Evolutionary conservation across 495 filamentous ascomycete species (phyloP), one percentile per base, ranked within the genome.

Genomic region (Lentithecium fluviatile): DNA sequence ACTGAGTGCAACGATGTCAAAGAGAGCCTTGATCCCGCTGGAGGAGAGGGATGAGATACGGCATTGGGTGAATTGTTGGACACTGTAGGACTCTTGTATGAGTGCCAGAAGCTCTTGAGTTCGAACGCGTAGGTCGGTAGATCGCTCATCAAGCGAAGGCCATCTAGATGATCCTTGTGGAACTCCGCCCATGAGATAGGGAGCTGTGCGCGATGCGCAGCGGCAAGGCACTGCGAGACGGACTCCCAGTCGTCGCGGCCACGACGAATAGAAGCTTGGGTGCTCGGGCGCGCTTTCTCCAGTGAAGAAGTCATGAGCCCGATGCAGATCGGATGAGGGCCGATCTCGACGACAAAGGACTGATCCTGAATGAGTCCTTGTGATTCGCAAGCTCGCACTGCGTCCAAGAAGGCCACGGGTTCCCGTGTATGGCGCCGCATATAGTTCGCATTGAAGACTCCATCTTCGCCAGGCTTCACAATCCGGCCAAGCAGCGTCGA

Each of bases 391-490:
- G 80, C 76, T 24, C 82, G 74, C 13, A 92, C 72, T 15, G 79
- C 88, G 48, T 77, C 84, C 2, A 85, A 73, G 73, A 95, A 86
- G 65, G 91, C 81, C 60, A 95, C 90, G 26, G 86, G 73, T 61
- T 90, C 82, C 15, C 90, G 80, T 29, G 83, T 84, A 64, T 90
- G 87, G 7, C 80, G 75, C 40, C 78, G 77, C n/a, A 95, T 78
- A 63, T 95, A 95, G 32, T 49, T 68, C 8, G 77, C 66, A 6
- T 71, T 45, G 40, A 72, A 58, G 37, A 43, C 52, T 7, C 36
- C 59, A 7, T 63, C 45, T 32, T 36, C 54, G 3, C 29, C 56
- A 37, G 32, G 42, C 12, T 48, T 13, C 20, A 70, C 37, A 6
- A 70, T 54, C 25, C 53, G 32, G 32, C 65, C 70, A 46, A 52